These are phyloP conservation scores for Penicillium desertorum DNA, from an alignment of 495 filamentous ascomycete species.

Conservation along the genomic window DNA sequence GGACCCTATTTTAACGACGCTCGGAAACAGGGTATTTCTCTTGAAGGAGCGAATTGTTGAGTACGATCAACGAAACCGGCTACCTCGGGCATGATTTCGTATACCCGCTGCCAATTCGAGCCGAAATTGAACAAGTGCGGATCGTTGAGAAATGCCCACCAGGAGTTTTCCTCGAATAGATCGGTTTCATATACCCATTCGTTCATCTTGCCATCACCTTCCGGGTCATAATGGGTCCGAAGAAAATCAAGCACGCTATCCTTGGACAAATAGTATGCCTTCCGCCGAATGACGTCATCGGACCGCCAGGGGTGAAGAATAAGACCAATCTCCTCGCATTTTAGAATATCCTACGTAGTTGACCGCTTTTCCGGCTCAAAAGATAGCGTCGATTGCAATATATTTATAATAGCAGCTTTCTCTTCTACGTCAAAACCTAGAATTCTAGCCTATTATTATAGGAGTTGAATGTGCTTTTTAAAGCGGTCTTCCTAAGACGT, in stretches of 20 bases:
- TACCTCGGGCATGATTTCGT: conserved; percentile 2
- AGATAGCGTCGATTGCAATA: too few relatives aligned
- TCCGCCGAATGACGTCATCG: conserved; percentile 1
- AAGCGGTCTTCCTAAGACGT: too few relatives aligned
- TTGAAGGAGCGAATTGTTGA: too few relatives aligned
- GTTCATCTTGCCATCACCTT: conserved; percentile 15
- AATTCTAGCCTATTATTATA: too few relatives aligned
- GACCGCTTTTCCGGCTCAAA: too few relatives aligned
- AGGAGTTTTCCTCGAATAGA: conserved; percentile 6
- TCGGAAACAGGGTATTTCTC: too few relatives aligned
- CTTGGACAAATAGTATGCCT: conserved; percentile 13
- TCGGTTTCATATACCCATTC: conserved; percentile 8
- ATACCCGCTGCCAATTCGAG: neutral
- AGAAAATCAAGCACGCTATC: conserved; percentile 8
- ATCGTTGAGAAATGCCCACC: conserved; percentile 19
- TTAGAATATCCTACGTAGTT: too few relatives aligned
- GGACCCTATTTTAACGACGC: neutral
- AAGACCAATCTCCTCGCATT: conserved; percentile 15
- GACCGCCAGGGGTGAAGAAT: conserved; percentile 22
- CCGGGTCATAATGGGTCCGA: conserved; percentile 17
- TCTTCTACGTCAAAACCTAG: too few relatives aligned
- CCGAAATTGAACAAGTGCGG: neutral
- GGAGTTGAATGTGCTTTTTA: too few relatives aligned
- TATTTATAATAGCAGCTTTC: too few relatives aligned
- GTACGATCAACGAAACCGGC: neutral